These are phyloP conservation scores for Pleurotus tuoliensis DNA, from an alignment of 768 basidiomycete genomes.

Conservation along the genomic window DNA sequence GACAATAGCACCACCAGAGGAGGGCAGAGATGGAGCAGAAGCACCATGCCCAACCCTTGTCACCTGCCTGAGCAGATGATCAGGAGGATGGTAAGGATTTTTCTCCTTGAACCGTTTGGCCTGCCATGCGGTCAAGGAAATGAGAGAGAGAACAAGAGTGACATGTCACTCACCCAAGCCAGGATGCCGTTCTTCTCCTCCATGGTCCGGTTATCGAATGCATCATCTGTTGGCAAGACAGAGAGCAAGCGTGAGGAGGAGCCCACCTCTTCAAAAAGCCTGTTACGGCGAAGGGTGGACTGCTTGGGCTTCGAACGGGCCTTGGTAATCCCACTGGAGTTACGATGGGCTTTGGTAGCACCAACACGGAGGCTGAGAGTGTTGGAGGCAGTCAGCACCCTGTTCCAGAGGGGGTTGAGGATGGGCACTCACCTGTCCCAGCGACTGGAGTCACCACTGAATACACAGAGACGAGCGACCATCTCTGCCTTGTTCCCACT, in stretches of 20 bases:
- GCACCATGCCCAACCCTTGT: background rate
- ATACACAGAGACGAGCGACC: background rate
- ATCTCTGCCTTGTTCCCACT: background rate
- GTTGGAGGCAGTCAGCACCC: background rate
- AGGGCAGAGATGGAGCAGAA: background rate
- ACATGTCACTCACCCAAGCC: background rate
- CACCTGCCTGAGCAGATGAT: background rate
- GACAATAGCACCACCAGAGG: background rate
- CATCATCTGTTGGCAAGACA: background rate
- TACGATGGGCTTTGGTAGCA: background rate
- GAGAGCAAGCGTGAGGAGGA: background rate
- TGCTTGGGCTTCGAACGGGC: background rate
- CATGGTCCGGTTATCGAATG: background rate
- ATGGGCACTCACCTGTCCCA: background rate
- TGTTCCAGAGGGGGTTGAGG: background rate
- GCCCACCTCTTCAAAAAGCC: background rate
- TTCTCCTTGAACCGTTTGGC: background rate
- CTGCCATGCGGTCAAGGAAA: background rate
- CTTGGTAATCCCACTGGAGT: background rate
- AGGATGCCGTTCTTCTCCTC: background rate
- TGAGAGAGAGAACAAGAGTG: background rate
- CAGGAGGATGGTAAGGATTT: background rate
- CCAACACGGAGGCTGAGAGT: background rate
- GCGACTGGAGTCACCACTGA: background rate
- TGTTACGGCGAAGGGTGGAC: background rate